phyloP scores from a whole-genome alignment of 2,329 filamentous ascomycete species.

The Trichoderma arundinaceum region DNA sequence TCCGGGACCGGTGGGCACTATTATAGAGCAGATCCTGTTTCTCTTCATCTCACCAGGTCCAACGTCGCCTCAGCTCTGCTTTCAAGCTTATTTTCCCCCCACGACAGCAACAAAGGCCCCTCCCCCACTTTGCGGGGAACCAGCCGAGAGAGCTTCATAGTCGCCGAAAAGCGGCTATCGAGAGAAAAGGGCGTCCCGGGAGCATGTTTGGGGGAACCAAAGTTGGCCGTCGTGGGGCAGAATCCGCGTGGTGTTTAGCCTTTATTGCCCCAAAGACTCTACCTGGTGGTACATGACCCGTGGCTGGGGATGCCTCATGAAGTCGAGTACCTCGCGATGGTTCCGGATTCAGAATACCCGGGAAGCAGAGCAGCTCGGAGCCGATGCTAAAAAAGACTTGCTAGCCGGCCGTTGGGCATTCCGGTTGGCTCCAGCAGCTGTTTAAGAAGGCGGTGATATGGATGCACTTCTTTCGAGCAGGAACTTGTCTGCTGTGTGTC shows the following conservation, averaged over 20 bases:
- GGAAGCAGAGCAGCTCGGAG: neutral
- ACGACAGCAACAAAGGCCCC: constrained; percentile 11
- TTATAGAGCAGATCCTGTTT: neutral
- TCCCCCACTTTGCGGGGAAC: constrained; percentile 36
- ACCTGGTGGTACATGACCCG: neutral
- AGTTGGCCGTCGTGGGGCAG: constrained; percentile 18
- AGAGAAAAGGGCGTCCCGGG: neutral
- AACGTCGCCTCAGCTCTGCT: neutral
- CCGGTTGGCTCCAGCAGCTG: neutral
- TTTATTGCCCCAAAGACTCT: neutral
- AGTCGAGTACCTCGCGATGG: neutral
- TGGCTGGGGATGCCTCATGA: neutral
- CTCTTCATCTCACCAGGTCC: neutral
- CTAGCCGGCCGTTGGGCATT: neutral
- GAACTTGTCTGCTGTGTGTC: too few relatives aligned
- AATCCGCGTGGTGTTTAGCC: constrained; percentile 11
- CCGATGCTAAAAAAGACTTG: neutral
- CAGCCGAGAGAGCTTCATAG: constrained; percentile 32
- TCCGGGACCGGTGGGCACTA: neutral
- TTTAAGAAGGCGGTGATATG: neutral
- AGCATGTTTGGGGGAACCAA: constrained; percentile 1
- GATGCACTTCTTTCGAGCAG: too few relatives aligned
- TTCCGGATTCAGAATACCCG: neutral
- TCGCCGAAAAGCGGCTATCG: constrained; percentile 22
- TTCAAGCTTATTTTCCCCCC: constrained; percentile 23